phyloP scores from a whole-genome alignment of 2,329 filamentous ascomycete species.

The Penicillium griseofulvum region DNA sequence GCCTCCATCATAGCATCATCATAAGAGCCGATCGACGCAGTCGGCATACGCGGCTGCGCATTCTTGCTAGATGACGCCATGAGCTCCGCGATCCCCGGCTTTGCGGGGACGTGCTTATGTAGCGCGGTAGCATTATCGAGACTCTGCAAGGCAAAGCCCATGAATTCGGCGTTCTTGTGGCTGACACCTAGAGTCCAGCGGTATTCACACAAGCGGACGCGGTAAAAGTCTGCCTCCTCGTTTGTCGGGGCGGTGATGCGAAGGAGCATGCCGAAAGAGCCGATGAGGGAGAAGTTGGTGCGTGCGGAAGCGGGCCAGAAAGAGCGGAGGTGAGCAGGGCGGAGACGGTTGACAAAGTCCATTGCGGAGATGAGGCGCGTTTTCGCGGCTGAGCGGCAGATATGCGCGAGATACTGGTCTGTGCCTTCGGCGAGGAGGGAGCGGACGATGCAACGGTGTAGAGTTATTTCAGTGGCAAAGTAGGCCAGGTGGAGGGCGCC shows the following conservation, averaged over 20 bases:
- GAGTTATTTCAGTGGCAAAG: constrained; percentile 89
- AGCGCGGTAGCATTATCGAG: constrained; percentile 69
- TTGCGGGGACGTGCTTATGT: constrained; percentile 67
- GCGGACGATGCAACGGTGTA: constrained; percentile 86
- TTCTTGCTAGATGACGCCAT: constrained; percentile 35
- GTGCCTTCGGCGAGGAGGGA: constrained; percentile 61
- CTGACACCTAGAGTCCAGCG: constrained; percentile 90
- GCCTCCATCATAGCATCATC: constrained; percentile 32
- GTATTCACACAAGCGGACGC: constrained; percentile 79
- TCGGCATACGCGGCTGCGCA: constrained; percentile 16
- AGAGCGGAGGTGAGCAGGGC: constrained; percentile 77
- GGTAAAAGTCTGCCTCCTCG: constrained; percentile 92
- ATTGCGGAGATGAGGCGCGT: constrained; percentile 92
- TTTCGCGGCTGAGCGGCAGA: constrained; percentile 90
- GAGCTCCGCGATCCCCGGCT: constrained; percentile 58
- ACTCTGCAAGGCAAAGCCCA: constrained; percentile 70
- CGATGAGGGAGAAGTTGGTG: constrained; percentile 86
- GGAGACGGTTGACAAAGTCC: constrained; percentile 94
- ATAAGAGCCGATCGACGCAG: constrained; percentile 13
- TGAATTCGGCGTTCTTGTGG: constrained; percentile 62
- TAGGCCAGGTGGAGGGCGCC: constrained; percentile 87
- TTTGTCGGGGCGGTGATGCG: constrained; percentile 83
- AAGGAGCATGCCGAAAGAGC: constrained; percentile 85
- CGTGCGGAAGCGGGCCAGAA: constrained; percentile 67
- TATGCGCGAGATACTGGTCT: constrained; percentile 82